Conservation (phyloP, 1,284 basidiomycete genomes). For the Cryptococcus sp. region DNA sequence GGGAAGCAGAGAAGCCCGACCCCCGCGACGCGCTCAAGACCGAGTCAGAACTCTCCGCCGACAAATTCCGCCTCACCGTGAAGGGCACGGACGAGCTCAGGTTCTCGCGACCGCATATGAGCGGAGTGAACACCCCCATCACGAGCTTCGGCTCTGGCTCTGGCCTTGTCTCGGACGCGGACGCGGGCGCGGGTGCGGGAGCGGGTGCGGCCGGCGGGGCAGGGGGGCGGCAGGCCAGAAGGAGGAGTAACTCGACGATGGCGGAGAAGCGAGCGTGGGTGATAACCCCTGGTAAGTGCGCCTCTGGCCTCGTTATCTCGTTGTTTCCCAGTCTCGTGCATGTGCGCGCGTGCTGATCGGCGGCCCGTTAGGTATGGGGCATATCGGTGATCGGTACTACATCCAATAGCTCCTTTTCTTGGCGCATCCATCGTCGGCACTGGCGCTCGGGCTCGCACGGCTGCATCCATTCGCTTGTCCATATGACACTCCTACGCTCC, state of each 20-base stretch:
- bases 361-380: constrained; percentile 39
- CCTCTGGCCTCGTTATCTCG: not conserved
- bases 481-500: constrained; percentile 38
- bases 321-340: not conserved
- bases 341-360: not conserved
- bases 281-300: constrained; percentile 36
- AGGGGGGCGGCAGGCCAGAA: constrained; percentile 5
- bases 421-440: no score
- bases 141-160: not conserved
- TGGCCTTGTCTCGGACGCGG: no score
- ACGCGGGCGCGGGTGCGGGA: not conserved
- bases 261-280: constrained; percentile 47
- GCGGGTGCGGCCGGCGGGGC: not conserved
- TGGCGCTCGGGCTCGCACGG: constrained; percentile 27
- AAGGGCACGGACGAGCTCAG: constrained; percentile 22
- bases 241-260: not conserved
- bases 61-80: constrained; percentile 20
- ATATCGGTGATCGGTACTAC: constrained; percentile 45
- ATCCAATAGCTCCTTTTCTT: constrained; percentile 31
- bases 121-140: not conserved
- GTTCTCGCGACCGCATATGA: constrained; percentile 17
- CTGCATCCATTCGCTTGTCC: constrained; percentile 27
- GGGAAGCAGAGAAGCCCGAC: constrained; percentile 38
- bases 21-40: constrained; percentile 13
- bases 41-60: constrained; percentile 10